Conservation (phyloP, 2,329 filamentous ascomycete species). For the Calonectria pteridis region DNA sequence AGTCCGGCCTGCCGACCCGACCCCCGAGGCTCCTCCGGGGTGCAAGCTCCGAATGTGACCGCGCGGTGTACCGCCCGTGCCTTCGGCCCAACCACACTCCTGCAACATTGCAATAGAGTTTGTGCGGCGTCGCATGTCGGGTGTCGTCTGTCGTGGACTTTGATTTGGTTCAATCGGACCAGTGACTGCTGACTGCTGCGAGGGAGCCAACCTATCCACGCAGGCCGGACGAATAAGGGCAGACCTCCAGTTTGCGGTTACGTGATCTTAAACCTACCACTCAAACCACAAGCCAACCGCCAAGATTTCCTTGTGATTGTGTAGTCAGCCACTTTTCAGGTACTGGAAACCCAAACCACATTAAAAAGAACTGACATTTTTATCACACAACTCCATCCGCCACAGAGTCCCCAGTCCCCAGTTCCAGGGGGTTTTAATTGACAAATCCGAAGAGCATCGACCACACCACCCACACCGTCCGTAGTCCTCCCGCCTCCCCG, state of each 20-base stretch:
- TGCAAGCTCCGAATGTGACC: conserved; percentile 16
- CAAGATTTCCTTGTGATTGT: background rate
- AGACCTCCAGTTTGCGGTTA: conserved; percentile 12
- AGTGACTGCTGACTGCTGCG: conserved; percentile 9
- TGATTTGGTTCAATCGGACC: background rate
- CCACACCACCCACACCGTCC: background rate
- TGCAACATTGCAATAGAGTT: conserved; percentile 25
- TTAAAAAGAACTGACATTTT: background rate
- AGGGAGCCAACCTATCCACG: background rate
- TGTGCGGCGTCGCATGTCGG: conserved; percentile 8
- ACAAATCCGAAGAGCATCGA: background rate
- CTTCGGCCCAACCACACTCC: conserved; percentile 18
- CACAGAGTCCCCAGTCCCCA: background rate
- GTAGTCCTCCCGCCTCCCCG: conserved; percentile 14
- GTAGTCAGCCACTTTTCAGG: background rate
- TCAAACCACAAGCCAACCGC: background rate
- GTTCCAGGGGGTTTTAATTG: background rate
- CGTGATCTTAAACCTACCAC: background rate
- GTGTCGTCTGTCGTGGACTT: background rate
- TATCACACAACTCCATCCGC: background rate
- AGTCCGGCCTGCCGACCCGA: conserved; percentile 18
- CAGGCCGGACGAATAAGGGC: background rate
- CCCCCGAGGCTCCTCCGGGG: conserved; percentile 18
- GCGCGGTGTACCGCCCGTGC: background rate
- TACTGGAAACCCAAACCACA: background rate